phyloP scores from a whole-genome alignment of 441 rosid genomes.

The Bocquillonia castaneifolia region DNA sequence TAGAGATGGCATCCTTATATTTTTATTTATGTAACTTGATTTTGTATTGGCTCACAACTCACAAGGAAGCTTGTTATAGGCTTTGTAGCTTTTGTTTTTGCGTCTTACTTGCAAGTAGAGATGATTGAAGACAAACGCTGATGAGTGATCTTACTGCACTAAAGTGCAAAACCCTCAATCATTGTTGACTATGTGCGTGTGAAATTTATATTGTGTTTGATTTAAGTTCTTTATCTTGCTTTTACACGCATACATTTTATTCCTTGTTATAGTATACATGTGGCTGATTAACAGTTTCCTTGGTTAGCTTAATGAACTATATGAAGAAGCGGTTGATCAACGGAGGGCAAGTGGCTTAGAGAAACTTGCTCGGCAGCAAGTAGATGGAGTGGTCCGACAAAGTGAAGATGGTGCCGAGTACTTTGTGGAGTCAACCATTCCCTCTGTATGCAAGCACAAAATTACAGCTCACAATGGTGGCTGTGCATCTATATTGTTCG shows the following conservation, averaged over 20 bases:
- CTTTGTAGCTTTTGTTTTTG: background rate
- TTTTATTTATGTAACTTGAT: background rate
- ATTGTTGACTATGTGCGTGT: background rate
- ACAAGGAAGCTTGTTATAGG: background rate
- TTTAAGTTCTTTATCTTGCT: conserved; percentile 1
- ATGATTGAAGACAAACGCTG: background rate
- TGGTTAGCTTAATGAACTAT: conserved; percentile 69
- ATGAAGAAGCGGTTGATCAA: conserved; percentile 80
- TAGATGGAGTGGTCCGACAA: conserved; percentile 87
- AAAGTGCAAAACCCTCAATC: background rate
- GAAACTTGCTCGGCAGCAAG: conserved; percentile 83
- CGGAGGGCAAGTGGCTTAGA: conserved; percentile 84
- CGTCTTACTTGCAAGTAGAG: background rate
- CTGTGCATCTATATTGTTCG: conserved; percentile 73
- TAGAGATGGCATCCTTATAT: background rate
- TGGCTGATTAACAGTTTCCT: conserved; percentile 17
- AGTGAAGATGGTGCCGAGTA: conserved; percentile 86
- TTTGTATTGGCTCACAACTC: too few relatives aligned
- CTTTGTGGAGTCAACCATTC: conserved; percentile 64
- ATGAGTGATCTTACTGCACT: background rate
- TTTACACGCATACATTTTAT: background rate
- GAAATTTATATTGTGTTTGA: background rate
- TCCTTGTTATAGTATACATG: background rate
- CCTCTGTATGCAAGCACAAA: conserved; percentile 66
- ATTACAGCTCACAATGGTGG: conserved; percentile 92